Evolutionary conservation across 2,329 filamentous ascomycete species (phyloP).

Genomic region (Neocatenulostroma microsporum): DNA sequence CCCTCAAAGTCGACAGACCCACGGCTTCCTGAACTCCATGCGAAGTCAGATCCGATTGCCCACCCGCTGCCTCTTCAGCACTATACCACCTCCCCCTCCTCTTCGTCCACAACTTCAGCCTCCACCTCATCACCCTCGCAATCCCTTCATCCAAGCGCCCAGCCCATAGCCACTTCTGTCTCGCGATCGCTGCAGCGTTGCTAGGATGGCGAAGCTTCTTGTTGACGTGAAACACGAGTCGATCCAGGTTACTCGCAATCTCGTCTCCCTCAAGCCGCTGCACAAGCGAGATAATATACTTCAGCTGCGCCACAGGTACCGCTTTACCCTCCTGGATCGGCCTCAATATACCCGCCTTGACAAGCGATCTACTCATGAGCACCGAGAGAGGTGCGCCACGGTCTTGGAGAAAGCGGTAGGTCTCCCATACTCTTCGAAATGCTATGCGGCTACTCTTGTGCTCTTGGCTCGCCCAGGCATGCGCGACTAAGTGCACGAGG

Average conservation of each 20-base stretch:
- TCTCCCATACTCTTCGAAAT: constrained; percentile 40
- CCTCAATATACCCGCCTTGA: constrained; percentile 42
- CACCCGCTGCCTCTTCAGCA: no score
- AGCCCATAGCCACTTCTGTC: neutral
- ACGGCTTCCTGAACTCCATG: no score
- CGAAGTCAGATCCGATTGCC: no score
- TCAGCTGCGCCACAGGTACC: constrained; percentile 29
- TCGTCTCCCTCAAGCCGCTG: constrained; percentile 36
- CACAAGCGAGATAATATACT: constrained; percentile 41
- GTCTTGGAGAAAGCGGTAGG: constrained; percentile 39
- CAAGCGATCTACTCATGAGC: constrained; percentile 42
- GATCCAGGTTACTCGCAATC: constrained; percentile 31
- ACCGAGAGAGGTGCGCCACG: constrained; percentile 37
- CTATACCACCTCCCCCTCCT: constrained; percentile 1
- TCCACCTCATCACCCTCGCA: neutral
- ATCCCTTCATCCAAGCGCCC: neutral
- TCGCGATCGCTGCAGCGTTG: neutral
- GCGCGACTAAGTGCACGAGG: constrained; percentile 40
- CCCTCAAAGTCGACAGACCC: no score
- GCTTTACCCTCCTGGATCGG: constrained; percentile 31
- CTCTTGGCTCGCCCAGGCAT: constrained; percentile 34
- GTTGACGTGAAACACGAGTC: constrained; percentile 12
- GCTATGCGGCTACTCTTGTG: constrained; percentile 34
- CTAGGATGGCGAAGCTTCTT: neutral
- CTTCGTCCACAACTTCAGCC: constrained; percentile 1